Conservation (phyloP, 2,329 filamentous ascomycete genomes). For the Phaeosphaeriaceae sp. region DNA sequence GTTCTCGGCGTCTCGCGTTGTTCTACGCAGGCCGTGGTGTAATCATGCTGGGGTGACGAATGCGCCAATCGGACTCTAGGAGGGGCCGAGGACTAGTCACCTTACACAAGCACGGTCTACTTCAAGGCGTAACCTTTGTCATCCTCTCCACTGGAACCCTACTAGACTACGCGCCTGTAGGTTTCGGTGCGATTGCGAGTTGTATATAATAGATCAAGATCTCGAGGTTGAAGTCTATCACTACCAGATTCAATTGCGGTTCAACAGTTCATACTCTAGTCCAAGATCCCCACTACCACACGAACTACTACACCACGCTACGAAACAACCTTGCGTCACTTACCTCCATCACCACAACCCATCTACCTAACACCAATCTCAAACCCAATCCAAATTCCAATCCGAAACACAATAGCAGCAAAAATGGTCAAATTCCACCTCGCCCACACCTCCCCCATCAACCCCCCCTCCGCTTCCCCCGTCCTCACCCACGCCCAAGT, state of each 20-base stretch:
- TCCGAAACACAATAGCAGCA: not conserved
- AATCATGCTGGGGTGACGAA: not conserved
- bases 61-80: not conserved
- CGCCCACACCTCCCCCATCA: conserved; percentile 54
- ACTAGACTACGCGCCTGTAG: not conserved
- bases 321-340: too few relatives aligned
- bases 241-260: too few relatives aligned
- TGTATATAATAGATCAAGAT: too few relatives aligned
- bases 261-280: too few relatives aligned
- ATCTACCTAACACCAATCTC: too few relatives aligned
- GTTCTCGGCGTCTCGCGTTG: not conserved
- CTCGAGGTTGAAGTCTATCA: too few relatives aligned
- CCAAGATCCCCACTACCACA: too few relatives aligned
- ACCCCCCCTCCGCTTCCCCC: conserved; percentile 48
- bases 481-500: conserved; percentile 48
- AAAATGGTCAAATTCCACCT: conserved; percentile 51
- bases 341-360: too few relatives aligned
- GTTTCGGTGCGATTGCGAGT: too few relatives aligned
- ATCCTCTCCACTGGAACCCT: not conserved
- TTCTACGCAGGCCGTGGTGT: not conserved
- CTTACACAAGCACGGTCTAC: not conserved
- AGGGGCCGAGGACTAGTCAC: not conserved
- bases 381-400: not conserved
- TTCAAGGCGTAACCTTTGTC: not conserved
- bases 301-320: too few relatives aligned